phyloP scores from a whole-genome alignment of 495 filamentous ascomycete genomes.

The Tuber brumale region DNA sequence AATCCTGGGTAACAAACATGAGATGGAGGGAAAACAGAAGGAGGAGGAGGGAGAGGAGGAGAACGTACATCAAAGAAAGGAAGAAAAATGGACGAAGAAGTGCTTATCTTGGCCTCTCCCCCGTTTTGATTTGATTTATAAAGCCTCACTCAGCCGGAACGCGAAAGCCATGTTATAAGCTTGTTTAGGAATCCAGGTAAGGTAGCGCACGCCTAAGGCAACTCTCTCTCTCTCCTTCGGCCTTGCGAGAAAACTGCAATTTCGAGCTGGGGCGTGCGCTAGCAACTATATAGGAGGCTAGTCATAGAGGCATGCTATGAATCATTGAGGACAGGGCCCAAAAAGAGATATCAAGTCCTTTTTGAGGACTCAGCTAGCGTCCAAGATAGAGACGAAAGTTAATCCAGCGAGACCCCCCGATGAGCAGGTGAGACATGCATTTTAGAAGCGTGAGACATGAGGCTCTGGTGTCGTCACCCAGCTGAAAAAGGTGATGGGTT shows the following conservation, averaged over 20 bases:
- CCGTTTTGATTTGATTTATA: constrained; percentile 23
- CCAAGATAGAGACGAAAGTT: background rate
- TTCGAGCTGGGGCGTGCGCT: background rate
- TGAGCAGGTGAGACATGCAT: background rate
- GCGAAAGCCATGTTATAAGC: constrained; percentile 19
- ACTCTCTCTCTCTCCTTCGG: background rate
- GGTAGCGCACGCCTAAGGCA: background rate
- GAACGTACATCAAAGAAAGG: background rate
- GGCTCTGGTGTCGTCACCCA: background rate
- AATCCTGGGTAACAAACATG: background rate
- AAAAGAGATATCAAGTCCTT: background rate
- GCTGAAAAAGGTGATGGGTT: background rate
- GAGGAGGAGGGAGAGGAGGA: background rate
- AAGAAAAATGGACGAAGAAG: constrained; percentile 23
- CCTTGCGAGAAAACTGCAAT: background rate
- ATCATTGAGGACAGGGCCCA: background rate
- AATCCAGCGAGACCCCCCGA: background rate
- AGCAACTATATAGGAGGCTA: background rate
- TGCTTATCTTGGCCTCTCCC: constrained; percentile 27
- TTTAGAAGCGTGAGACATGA: background rate
- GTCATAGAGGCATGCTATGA: background rate
- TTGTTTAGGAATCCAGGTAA: constrained; percentile 4
- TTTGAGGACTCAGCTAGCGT: background rate
- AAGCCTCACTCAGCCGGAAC: constrained; percentile 13
- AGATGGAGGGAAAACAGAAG: background rate